phyloP scores from a whole-genome alignment of 768 basidiomycete species.

The Crucibulum laeve region DNA sequence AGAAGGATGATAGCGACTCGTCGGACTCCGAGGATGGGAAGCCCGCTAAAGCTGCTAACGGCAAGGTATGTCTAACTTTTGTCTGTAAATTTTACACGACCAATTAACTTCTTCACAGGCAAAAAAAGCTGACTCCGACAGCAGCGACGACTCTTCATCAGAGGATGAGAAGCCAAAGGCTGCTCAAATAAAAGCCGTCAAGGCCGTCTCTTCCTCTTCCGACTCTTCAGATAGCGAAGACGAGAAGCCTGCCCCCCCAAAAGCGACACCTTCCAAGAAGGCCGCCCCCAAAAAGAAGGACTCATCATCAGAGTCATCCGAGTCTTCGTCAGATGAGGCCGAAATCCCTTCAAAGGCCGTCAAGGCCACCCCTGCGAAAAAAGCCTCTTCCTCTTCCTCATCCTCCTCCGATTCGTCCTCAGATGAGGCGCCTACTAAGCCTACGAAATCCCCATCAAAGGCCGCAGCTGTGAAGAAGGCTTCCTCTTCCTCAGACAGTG shows the following conservation, averaged over 20 bases:
- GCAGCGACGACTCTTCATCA: conserved; percentile 36
- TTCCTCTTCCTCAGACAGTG: conserved; percentile 15
- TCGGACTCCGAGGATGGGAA: conserved; percentile 30
- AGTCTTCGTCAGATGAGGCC: conserved; percentile 15
- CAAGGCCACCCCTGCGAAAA: conserved; percentile 20
- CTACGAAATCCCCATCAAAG: conserved; percentile 10
- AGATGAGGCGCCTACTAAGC: conserved; percentile 6
- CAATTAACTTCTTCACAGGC: conserved; percentile 10
- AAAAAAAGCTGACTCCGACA: conserved; percentile 36
- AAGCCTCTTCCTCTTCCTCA: conserved; percentile 13
- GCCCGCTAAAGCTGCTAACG: conserved; percentile 20
- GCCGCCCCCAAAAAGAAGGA: background rate
- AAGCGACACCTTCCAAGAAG: conserved; percentile 9
- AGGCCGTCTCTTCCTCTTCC: conserved; percentile 29
- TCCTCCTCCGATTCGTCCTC: conserved; percentile 17
- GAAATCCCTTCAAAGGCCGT: conserved; percentile 13
- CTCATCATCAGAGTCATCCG: conserved; percentile 14
- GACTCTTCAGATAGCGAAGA: conserved; percentile 31
- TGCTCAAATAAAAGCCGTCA: conserved; percentile 40
- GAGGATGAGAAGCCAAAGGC: conserved; percentile 59
- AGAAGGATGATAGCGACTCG: conserved; percentile 24
- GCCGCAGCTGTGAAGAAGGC: conserved; percentile 22
- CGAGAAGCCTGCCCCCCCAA: conserved; percentile 21
- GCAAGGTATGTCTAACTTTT: conserved; percentile 22
- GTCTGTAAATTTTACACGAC: background rate